Conservation (phyloP, 164 flowering plant genomes). For the Piper longum region DNA sequence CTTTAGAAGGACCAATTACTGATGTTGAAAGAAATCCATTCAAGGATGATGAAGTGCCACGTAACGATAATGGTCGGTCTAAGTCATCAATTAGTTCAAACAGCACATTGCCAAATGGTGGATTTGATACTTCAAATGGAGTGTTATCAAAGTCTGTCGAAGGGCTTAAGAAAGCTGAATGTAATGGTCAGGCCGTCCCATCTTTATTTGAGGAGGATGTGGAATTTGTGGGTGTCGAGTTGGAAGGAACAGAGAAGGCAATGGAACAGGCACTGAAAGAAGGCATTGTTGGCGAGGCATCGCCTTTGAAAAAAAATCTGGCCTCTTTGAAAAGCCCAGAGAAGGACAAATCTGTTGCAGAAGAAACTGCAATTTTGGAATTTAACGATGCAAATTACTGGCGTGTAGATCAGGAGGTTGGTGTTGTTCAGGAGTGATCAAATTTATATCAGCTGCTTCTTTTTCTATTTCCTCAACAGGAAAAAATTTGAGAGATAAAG, state of each 20-base stretch:
- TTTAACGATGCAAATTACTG: constrained; percentile 85
- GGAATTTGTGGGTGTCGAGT: constrained; percentile 83
- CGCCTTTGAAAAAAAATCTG: constrained; percentile 49
- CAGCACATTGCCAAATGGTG: constrained; percentile 22
- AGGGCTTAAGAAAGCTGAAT: constrained; percentile 15
- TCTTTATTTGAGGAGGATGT: constrained; percentile 82
- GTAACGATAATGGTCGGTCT: constrained; percentile 7
- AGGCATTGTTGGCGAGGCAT: constrained; percentile 91
- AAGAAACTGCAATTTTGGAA: constrained; percentile 40
- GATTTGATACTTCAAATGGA: constrained; percentile 34
- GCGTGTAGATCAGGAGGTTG: constrained; percentile 77
- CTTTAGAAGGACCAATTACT: constrained; percentile 35
- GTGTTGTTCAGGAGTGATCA: constrained; percentile 45
- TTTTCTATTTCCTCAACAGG: not conserved
- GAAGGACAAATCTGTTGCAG: constrained; percentile 34
- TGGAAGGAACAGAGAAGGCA: constrained; percentile 79
- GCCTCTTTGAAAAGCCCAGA: constrained; percentile 21
- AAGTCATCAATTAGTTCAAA: not conserved
- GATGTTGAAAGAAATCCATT: constrained; percentile 55
- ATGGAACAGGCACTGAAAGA: constrained; percentile 88
- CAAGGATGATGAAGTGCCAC: constrained; percentile 20
- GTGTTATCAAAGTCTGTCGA: constrained; percentile 18
- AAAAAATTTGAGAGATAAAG: not conserved
- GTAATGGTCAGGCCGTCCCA: constrained; percentile 28
- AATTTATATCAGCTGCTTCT: not conserved